Evolutionary conservation across 2,329 filamentous ascomycete genomes (phyloP).

Genomic region (Nemania serpens): DNA sequence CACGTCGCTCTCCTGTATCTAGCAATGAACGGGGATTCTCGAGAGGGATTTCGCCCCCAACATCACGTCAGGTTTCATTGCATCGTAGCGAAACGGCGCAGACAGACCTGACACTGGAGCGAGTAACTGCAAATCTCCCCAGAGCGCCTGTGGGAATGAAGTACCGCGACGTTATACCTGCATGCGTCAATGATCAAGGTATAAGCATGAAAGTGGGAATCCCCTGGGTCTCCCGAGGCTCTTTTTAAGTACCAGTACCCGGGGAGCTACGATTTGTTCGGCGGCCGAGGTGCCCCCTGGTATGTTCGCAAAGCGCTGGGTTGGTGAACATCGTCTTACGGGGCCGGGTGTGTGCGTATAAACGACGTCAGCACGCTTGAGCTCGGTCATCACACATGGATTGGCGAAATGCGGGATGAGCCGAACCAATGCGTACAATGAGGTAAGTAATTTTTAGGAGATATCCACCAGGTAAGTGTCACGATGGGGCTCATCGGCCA

Average conservation of each 20-base stretch:
- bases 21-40: neutral
- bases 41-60: conserved; percentile 12
- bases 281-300: conserved; percentile 21
- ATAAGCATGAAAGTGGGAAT: conserved; percentile 4
- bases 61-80: conserved; percentile 23
- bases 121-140: conserved; percentile 1
- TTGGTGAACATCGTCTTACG: neutral
- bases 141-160: conserved; percentile 2
- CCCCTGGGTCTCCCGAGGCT: neutral
- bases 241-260: neutral
- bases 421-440: conserved; percentile 14
- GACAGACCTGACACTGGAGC: conserved; percentile 11
- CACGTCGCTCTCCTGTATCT: conserved; percentile 10
- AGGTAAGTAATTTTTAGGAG: neutral
- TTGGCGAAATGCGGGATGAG: conserved; percentile 25
- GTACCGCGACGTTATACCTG: conserved; percentile 1
- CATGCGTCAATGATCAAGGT: neutral
- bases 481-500: neutral
- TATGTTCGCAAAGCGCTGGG: conserved; percentile 22
- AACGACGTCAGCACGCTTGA: conserved; percentile 19
- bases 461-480: neutral
- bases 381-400: conserved; percentile 21
- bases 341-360: conserved; percentile 19
- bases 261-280: conserved; percentile 13
- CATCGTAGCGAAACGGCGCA: conserved; percentile 21